phyloP scores from a whole-genome alignment of 2,329 filamentous ascomycete species.

The Gaeumannomyces tritici region DNA sequence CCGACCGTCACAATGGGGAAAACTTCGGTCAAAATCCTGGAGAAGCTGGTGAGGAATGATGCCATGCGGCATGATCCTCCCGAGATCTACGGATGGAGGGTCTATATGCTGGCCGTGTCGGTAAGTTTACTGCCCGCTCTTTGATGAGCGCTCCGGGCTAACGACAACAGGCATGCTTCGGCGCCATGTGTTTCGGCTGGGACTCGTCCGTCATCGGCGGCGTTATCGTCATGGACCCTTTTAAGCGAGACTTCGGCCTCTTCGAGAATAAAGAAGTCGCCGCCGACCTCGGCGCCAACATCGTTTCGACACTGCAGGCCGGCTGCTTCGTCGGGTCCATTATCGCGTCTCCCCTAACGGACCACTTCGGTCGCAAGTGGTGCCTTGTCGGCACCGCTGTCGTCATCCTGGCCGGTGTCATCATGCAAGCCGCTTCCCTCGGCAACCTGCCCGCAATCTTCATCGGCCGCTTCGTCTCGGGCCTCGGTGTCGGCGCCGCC shows the following conservation, averaged over 20 bases:
- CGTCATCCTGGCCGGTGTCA: conserved; percentile 18
- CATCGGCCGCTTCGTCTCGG: conserved; percentile 36
- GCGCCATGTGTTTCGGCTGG: conserved; percentile 16
- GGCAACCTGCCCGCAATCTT: conserved; percentile 19
- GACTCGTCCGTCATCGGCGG: conserved; percentile 18
- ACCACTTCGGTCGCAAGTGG: conserved; percentile 20
- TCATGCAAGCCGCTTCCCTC: conserved; percentile 21
- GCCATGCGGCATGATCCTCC: conserved; percentile 56
- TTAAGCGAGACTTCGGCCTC: conserved; percentile 6
- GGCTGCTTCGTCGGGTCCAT: conserved; percentile 14
- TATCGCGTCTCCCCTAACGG: conserved; percentile 15
- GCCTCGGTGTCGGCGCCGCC: conserved; percentile 38
- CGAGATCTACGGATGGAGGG: conserved; percentile 61
- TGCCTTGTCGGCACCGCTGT: conserved; percentile 9
- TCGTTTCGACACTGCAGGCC: conserved; percentile 16
- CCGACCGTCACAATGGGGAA: conserved; percentile 1
- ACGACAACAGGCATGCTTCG: conserved; percentile 12
- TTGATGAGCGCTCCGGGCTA: neutral
- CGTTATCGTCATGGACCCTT: conserved; percentile 15
- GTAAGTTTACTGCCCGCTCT: conserved; percentile 4
- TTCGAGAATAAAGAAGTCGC: neutral
- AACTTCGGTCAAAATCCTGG: neutral
- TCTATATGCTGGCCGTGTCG: conserved; percentile 52
- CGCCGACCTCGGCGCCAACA: conserved; percentile 12
- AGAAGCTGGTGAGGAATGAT: conserved; percentile 37